Evolutionary conservation across 192 early-diverging fungal species (phyloP).

Genomic region (Linnemannia schmuckeri): DNA sequence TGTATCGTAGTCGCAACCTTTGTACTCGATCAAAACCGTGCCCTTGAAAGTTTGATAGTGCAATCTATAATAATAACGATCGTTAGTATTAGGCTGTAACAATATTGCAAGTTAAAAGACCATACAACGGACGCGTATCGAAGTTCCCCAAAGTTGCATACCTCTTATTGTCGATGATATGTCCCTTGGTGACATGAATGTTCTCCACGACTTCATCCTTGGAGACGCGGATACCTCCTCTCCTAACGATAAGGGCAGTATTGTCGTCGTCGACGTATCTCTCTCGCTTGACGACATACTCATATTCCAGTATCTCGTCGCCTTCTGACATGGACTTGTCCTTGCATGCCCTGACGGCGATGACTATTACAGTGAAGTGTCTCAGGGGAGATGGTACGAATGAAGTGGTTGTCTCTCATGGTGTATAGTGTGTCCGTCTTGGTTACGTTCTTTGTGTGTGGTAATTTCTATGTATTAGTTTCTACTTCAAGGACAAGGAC

Average conservation of each 20-base stretch:
- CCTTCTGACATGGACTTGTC: constrained; percentile 23
- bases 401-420: too few relatives aligned
- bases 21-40: constrained; percentile 24
- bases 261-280: constrained; percentile 36
- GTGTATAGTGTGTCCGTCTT: too few relatives aligned
- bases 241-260: constrained; percentile 14
- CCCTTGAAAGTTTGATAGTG: background rate
- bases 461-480: too few relatives aligned
- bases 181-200: constrained; percentile 26
- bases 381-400: too few relatives aligned
- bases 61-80: background rate
- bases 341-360: constrained; percentile 24
- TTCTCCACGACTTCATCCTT: constrained; percentile 23
- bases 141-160: constrained; percentile 2
- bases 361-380: too few relatives aligned
- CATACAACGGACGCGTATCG: background rate
- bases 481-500: too few relatives aligned
- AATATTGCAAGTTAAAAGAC: background rate
- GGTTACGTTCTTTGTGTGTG: too few relatives aligned
- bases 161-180: constrained; percentile 21
- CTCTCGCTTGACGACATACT: constrained; percentile 35
- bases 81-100: background rate
- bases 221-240: constrained; percentile 33
- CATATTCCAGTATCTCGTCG: constrained; percentile 48
- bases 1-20: constrained; percentile 44